Evolutionary conservation across 2,329 filamentous ascomycete genomes (phyloP), one percentile per base, ranked within the genome.

Genomic region (Leptoxyphium fumago): DNA sequence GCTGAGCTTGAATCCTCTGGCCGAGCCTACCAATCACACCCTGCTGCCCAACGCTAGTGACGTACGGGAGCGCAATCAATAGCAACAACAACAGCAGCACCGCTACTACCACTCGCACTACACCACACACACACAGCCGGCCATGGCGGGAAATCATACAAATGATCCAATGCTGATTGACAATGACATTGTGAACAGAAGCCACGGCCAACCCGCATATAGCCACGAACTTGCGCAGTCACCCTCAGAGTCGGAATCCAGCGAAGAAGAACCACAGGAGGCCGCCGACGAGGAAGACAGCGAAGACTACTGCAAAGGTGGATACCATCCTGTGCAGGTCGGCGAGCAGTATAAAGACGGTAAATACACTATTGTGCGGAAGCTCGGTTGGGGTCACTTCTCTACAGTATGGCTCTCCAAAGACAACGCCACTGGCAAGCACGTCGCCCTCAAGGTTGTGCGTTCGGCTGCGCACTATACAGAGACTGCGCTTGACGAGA

Each of bases 291-390:
- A 98, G 68, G 91, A 98, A 68, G 91, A 98, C 66, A 94, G 86
- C 40, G 89, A 96, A 67, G 91, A 98, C 66, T 98, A 98, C 71
- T 95, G 89, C 76, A 96, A 96, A 68, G 91, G 91, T 58, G 91
- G 91, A 48, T 98, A 96, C 65, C 91, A 98, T 61, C 91, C 91
- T 2, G 91, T 98, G 41, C 75, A 79, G 56, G 82, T 96, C 48
- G 91, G 91, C 56, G 91, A 98, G 68, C 83, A 87, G 60, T 96
- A 95, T 75, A 96, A 96, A 64, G 86, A 96, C 63, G 88, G 86
- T 55, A 89, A 85, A 68, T 98, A 98, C 68, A 91, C 88, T 13
- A 80, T 96, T 46, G 84, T 96, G 64, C 83, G 88, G 67, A 96
- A 96, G 71, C 74, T 96, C 43, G 89, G 89, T 54, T 96, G 89